A percentile compares a stretch with the other conserved stretches of the same genome.
phyloP scores from a whole-genome alignment of 1,139 yeast species.

The Suhomyces taliae region DNA sequence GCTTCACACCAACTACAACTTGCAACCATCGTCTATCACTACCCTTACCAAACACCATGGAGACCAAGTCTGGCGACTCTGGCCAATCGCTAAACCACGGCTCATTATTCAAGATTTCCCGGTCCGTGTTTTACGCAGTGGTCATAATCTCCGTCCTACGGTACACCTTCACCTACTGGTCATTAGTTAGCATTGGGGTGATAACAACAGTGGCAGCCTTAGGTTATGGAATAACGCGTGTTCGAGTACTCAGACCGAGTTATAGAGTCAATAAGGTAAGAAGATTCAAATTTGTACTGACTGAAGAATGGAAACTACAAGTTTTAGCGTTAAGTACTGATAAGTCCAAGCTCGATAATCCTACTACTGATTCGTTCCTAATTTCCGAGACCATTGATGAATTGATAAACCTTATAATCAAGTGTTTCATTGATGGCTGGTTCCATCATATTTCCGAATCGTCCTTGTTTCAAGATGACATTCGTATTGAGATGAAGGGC shows the following conservation, averaged over 20 bases:
- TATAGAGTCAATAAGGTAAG: neutral
- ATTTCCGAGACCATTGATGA: slow-evolving; percentile 55
- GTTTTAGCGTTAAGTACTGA: slow-evolving; percentile 7
- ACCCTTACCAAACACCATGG: neutral
- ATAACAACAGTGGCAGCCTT: neutral
- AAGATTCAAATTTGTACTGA: slow-evolving; percentile 12
- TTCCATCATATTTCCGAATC: slow-evolving; percentile 50
- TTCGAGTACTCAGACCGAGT: slow-evolving; percentile 5
- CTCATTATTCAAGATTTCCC: neutral
- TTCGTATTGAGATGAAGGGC: slow-evolving; percentile 48
- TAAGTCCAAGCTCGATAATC: slow-evolving; percentile 12
- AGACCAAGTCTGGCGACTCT: neutral
- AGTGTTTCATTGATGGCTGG: slow-evolving; percentile 71
- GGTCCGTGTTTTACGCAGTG: slow-evolving; percentile 3
- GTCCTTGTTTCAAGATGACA: slow-evolving; percentile 52
- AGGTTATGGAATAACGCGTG: slow-evolving; percentile 5
- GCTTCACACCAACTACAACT: neutral
- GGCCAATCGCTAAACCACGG: neutral
- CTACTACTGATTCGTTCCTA: slow-evolving; percentile 50
- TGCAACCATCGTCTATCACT: neutral
- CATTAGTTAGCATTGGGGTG: slow-evolving; percentile 3
- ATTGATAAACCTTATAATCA: slow-evolving; percentile 51
- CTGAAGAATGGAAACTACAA: slow-evolving; percentile 10
- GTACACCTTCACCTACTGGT: slow-evolving; percentile 15
- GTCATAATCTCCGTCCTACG: slow-evolving; percentile 10